Conservation (phyloP, 75 land plant species). For the Sequoiadendron giganteum region DNA sequence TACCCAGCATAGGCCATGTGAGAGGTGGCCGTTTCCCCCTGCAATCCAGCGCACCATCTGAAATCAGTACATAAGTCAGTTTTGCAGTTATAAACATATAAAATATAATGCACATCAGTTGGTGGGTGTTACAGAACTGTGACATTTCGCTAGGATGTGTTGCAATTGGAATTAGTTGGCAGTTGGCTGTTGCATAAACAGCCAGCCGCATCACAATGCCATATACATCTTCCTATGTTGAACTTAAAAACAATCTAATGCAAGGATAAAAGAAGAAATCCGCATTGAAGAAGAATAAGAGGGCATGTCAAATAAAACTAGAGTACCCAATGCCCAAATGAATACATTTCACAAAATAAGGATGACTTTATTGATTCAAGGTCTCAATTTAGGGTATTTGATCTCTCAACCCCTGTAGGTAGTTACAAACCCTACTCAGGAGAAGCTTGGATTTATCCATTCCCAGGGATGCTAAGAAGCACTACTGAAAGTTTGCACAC, state of each 20-base stretch:
- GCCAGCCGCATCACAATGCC: neutral
- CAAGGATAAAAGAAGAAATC: neutral
- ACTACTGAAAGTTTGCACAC: neutral
- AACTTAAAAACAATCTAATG: neutral
- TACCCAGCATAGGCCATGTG: slow-evolving; percentile 23
- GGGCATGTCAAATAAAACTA: too few species aligned
- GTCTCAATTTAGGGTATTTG: neutral
- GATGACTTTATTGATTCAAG: neutral
- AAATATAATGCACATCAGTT: neutral
- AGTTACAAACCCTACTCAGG: neutral
- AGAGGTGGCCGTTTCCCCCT: slow-evolving; percentile 30
- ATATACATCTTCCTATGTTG: neutral
- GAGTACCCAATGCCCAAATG: neutral
- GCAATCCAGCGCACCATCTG: slow-evolving; percentile 11
- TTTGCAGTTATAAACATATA: neutral
- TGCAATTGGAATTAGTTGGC: neutral
- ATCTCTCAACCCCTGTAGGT: neutral
- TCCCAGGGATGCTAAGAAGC: neutral
- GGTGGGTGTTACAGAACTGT: neutral
- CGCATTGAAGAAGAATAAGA: too few species aligned
- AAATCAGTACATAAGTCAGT: neutral
- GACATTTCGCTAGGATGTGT: neutral
- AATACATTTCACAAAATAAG: neutral
- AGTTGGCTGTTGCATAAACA: neutral
- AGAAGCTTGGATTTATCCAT: too few species aligned